Evolutionary conservation across 2,329 filamentous ascomycete species (phyloP).

Genomic region (Calonectria naviculata): DNA sequence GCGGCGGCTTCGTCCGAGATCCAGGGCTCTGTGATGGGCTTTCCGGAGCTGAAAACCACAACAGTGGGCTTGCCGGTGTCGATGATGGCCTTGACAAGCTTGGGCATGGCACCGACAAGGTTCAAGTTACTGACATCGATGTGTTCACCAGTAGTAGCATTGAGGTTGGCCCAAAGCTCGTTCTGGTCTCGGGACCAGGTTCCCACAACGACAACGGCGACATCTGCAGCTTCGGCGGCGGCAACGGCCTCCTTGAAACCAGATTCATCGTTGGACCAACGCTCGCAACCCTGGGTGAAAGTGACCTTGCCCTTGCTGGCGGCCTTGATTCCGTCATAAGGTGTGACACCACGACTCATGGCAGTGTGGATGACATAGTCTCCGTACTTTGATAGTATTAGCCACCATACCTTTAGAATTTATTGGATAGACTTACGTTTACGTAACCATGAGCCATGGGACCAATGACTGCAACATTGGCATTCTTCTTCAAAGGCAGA

Average conservation of each 20-base stretch:
- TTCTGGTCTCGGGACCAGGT: constrained; percentile 81
- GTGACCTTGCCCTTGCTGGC: constrained; percentile 70
- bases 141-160: constrained; percentile 81
- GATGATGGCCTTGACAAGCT: constrained; percentile 74
- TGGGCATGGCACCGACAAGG: constrained; percentile 77
- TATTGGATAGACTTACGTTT: constrained; percentile 62
- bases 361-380: constrained; percentile 78
- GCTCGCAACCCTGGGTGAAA: constrained; percentile 77
- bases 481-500: constrained; percentile 69
- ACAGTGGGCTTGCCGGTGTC: constrained; percentile 75
- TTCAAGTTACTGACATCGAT: constrained; percentile 73
- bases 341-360: constrained; percentile 74
- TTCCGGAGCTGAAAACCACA: constrained; percentile 76
- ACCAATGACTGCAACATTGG: constrained; percentile 79
- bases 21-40: constrained; percentile 80
- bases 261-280: constrained; percentile 77
- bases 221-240: constrained; percentile 73
- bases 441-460: constrained; percentile 79
- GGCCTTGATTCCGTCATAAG: constrained; percentile 74
- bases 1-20: constrained; percentile 73
- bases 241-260: constrained; percentile 75
- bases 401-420: neutral
- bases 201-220: constrained; percentile 79
- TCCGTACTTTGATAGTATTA: constrained; percentile 62
- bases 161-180: constrained; percentile 76